A percentile compares a stretch with the other conserved stretches of the same genome.
Evolutionary conservation across 2,329 filamentous ascomycete genomes (phyloP).

Genomic region (Fusarium agapanthi): DNA sequence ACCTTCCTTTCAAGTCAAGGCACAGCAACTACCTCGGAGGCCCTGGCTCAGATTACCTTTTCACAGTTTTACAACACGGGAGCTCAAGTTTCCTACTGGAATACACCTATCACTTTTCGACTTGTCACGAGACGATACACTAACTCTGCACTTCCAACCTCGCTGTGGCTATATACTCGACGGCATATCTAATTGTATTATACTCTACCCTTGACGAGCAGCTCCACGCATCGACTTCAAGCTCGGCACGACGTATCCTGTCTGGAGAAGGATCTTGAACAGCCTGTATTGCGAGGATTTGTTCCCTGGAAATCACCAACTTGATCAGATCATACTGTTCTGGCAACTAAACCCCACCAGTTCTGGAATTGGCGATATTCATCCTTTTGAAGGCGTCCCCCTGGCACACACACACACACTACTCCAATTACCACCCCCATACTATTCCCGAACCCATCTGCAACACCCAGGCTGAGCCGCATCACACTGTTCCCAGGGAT

Average conservation of each 20-base stretch:
- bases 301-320: not conserved
- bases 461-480: constrained; percentile 9
- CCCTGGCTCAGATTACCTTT: constrained; percentile 15
- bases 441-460: constrained; percentile 12
- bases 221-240: not conserved
- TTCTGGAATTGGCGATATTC: constrained; percentile 3
- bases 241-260: not conserved
- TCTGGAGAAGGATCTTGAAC: not conserved
- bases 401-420: constrained; percentile 4
- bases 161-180: not conserved
- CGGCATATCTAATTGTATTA: not conserved
- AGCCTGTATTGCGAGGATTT: not conserved
- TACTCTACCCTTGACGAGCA: not conserved
- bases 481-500: constrained; percentile 1
- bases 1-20: constrained; percentile 3
- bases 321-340: not conserved
- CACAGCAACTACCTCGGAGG: constrained; percentile 7
- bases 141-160: not conserved
- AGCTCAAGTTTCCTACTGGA: constrained; percentile 6
- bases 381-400: not conserved
- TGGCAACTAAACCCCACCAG: not conserved
- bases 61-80: constrained; percentile 1
- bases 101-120: constrained; percentile 2
- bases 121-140: not conserved
- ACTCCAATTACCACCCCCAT: constrained; percentile 1